Base-by-base conservation (phyloP, 495 filamentous ascomycete species). In the Penicillium daleae region DNA sequence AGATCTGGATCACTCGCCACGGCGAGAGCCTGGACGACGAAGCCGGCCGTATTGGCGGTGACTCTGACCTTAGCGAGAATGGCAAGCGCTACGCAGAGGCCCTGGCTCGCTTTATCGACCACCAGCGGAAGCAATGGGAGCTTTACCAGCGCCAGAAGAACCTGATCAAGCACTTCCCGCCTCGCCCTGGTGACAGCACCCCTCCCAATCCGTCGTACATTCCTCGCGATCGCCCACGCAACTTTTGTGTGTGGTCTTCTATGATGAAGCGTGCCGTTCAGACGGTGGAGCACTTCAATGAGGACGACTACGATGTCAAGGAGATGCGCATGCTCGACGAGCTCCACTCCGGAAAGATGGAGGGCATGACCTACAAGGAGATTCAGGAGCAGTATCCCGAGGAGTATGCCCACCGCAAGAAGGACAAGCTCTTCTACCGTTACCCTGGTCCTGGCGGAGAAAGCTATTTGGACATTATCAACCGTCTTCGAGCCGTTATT, bases 311-410 rank as follows among this genome's bases (percentile, higher is more conserved):
- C 70, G 95, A 98, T 64, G 86, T 94, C 68, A 99, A 99, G 80
- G 87, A 96, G 66, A 97, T 96, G 92, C 91, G 91, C 66, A 97
- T 97, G 92, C 86, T 99, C 17, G 96, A 99, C 68, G 95, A 99
- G 71, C 88, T 99, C 40, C 91, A 97, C 69, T 90, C 94, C 1
- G 95, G 95, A 17, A 83, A 82, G 40, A 95, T 97, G 81, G 95
- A 99, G 75, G 93, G 95, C 33, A 83, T 97, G 82, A 97, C 94
- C 3, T 99, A 99, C 70, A 86, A 90, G 4, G 91, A 97, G 66
- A 97, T 99, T 61, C 87, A 85, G 64, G 73, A 82, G 8, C 81
- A 86, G 58, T 89, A 88, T 67, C 87, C 87, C 0, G 89, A 92
- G 27, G 92, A 99, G 69, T 99, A 88, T 68, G 80, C 78, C 24